Percentiles rank a stretch among this genome's conserved stretches.
phyloP scores from a whole-genome alignment of 108 stramenopile species.

The Parietichytrium sp. region DNA sequence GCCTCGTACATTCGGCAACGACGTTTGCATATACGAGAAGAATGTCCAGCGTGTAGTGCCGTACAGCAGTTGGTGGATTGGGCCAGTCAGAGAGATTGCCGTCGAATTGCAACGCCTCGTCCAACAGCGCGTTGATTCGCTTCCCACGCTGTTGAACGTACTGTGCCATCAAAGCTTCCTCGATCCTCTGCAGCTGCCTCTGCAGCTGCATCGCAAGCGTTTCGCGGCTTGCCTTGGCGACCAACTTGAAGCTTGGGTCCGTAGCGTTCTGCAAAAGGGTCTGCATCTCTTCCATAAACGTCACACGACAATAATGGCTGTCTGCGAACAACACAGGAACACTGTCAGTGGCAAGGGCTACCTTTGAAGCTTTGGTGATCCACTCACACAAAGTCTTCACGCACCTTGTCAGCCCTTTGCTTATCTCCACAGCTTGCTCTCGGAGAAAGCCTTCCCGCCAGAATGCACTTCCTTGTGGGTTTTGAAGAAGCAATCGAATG shows the following conservation, averaged over 20 bases:
- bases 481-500: neutral
- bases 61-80: neutral
- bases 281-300: neutral
- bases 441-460: slow-evolving; percentile 1
- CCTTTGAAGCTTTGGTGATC: neutral
- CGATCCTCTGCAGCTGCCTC: neutral
- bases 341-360: neutral
- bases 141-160: slow-evolving; percentile 26
- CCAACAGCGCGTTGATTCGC: neutral
- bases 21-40: neutral
- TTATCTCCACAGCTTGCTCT: neutral
- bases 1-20: slow-evolving; percentile 12
- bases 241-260: neutral
- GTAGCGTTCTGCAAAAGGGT: neutral
- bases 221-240: neutral
- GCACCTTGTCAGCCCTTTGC: neutral
- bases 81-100: neutral
- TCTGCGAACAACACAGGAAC: slow-evolving; percentile 1
- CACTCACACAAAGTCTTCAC: neutral
- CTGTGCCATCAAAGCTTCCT: slow-evolving; percentile 14
- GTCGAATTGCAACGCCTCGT: neutral
- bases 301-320: neutral
- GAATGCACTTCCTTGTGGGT: neutral
- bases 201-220: neutral
- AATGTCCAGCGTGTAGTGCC: slow-evolving; percentile 16